Conservation (phyloP, 768 basidiomycete genomes). For the Leccinum ochraceum region DNA sequence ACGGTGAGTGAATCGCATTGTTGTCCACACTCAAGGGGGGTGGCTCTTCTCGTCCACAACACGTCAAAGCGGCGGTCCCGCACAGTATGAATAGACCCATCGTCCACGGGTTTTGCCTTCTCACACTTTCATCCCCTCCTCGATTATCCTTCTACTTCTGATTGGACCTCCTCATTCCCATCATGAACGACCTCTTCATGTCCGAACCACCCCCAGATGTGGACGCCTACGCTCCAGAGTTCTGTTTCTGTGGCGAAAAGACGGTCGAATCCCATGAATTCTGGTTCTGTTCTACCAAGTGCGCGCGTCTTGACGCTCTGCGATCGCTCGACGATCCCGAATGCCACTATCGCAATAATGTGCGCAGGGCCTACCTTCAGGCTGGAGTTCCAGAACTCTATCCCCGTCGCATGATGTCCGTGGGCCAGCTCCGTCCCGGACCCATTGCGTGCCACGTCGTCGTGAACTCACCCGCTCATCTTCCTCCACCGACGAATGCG, state of each 20-base stretch:
- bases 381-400: slow-evolving; percentile 3
- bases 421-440: slow-evolving; percentile 2
- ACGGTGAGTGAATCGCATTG: slow-evolving; percentile 9
- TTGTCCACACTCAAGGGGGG: slow-evolving; percentile 3
- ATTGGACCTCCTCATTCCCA: background rate
- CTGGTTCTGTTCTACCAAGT: slow-evolving; percentile 30
- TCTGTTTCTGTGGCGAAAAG: slow-evolving; percentile 29
- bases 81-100: slow-evolving; percentile 16
- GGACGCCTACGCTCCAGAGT: slow-evolving; percentile 15
- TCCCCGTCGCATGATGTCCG: slow-evolving; percentile 16
- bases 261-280: slow-evolving; percentile 29
- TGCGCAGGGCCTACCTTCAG: slow-evolving; percentile 17
- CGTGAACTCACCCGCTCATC: background rate
- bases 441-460: background rate
- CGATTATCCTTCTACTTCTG: too few species aligned
- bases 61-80: slow-evolving; percentile 8
- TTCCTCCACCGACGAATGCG: background rate
- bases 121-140: background rate
- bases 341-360: slow-evolving; percentile 29
- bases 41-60: slow-evolving; percentile 6
- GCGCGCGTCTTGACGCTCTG: slow-evolving; percentile 31
- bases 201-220: slow-evolving; percentile 7
- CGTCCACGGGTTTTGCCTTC: background rate
- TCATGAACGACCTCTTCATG: slow-evolving; percentile 3
- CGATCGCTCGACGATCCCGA: slow-evolving; percentile 23